Conservation (phyloP, 116 monocot species). For the Phalaenopsis hybrid region DNA sequence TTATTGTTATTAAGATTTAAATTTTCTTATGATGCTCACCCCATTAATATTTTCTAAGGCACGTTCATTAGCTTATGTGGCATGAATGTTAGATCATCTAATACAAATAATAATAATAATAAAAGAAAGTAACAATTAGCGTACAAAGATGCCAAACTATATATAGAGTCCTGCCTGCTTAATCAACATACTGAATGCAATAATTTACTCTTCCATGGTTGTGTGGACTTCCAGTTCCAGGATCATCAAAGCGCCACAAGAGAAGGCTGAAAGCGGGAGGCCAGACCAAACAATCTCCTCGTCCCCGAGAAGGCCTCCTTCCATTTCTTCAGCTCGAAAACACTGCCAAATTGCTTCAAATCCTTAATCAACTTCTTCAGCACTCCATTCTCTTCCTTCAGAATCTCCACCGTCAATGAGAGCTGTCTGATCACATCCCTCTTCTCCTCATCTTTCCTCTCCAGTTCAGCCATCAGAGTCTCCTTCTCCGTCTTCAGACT, state of each 20-base stretch:
- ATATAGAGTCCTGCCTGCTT: no score
- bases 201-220: no score
- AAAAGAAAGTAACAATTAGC: no score
- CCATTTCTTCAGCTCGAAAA: constrained; percentile 38
- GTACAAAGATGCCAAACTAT: no score
- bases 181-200: no score
- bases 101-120: no score
- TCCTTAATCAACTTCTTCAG: constrained; percentile 40
- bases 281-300: constrained; percentile 29
- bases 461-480: constrained; percentile 29
- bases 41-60: no score
- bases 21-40: no score
- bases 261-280: constrained; percentile 12
- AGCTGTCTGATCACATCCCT: constrained; percentile 84
- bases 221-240: no score
- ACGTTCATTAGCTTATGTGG: no score
- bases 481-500: constrained; percentile 46
- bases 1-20: no score
- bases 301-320: constrained; percentile 27
- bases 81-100: no score
- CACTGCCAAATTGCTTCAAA: constrained; percentile 18
- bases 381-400: constrained; percentile 55
- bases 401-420: constrained; percentile 36
- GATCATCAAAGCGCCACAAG: constrained; percentile 29
- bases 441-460: constrained; percentile 74